Base-by-base conservation (phyloP, 148 eudicot species). In the Selenicereus undatus region DNA sequence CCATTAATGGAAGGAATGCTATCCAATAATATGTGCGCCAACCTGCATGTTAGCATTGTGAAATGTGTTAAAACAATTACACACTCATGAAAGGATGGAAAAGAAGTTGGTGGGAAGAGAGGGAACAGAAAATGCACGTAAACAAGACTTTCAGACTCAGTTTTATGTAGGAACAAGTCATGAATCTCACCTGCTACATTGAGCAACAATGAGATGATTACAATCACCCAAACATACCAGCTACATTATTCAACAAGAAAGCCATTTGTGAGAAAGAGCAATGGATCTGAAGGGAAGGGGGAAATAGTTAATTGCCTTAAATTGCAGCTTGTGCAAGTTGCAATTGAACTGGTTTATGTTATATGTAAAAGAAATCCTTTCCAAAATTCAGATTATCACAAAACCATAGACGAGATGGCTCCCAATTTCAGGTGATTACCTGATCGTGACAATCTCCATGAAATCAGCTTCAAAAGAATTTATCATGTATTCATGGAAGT, bases 11-110 rank as follows among this genome's bases (percentile, higher is more conserved):
- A 76, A 90, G 72, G 66, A 88, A 90, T 32, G 89, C 81, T 16
- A 86, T 83, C 89, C 88, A 90, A 73, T 88, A 86, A 74, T 84
- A 88, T 71, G 85, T 81, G 79, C 85, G 90, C 92, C 90, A 88
- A 48, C 90, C 92, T 90, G 90, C 81, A 81, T 21, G 50, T 65
- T 21, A 80, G 10, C 60, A 27, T 32, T 62, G 45, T 17, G 20
- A 79, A 52, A 36, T 58, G 71, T 12, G 14, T 21, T 74, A 3
- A 43, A 24, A 6, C 24, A 20, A 35, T 24, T 3, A 4, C 0
- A 8, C 1, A 29, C 42, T 30, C 29, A 5, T 2, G 24, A 22
- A 7, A 50, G 9, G 11, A 65, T 13, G 3, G 51, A 70, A 8
- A 4, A 26, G 1, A 3, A 36, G n/a, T 17, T 20, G 22, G 62